phyloP scores from a whole-genome alignment of 148 eudicot genomes.

The Polygonum aviculare region DNA sequence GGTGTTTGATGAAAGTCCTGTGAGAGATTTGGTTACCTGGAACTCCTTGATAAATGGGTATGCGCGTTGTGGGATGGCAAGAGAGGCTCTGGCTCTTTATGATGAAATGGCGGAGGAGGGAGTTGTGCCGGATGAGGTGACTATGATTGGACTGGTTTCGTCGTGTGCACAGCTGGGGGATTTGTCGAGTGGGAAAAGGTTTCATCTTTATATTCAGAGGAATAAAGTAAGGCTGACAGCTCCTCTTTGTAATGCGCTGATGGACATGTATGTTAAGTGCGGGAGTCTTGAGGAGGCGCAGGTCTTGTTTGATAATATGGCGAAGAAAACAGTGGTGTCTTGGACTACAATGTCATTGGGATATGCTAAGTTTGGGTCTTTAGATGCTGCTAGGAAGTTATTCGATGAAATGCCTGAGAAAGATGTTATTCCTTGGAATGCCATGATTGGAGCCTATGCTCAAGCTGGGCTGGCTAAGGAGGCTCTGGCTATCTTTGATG shows the following conservation, averaged over 20 bases:
- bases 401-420: conserved; percentile 41
- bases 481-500: conserved; percentile 39
- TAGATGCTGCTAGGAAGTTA: conserved; percentile 39
- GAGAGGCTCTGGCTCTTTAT: conserved; percentile 34
- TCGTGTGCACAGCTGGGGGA: conserved; percentile 39
- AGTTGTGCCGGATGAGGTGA: conserved; percentile 45
- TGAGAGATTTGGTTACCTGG: conserved; percentile 56
- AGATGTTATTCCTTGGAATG: conserved; percentile 63
- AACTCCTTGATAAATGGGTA: conserved; percentile 54
- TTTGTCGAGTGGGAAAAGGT: conserved; percentile 31
- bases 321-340: conserved; percentile 42
- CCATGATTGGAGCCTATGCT: conserved; percentile 59
- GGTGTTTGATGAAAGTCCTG: conserved; percentile 55
- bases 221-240: conserved; percentile 26
- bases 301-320: conserved; percentile 33
- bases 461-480: conserved; percentile 38
- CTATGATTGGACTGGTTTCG: conserved; percentile 51
- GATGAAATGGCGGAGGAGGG: conserved; percentile 35
- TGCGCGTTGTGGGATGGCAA: conserved; percentile 31
- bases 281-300: conserved; percentile 39
- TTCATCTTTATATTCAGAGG: conserved; percentile 29
- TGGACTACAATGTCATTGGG: conserved; percentile 56
- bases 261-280: conserved; percentile 58
- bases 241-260: conserved; percentile 44
- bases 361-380: conserved; percentile 37